These are phyloP conservation scores for cucumber (Cucumis sativus) DNA, from an alignment of 306 rosid species.

Conservation along the genomic window Cucumber_9930_V3 NC_026657.2:39466501-39467000, in stretches of 20 bases:
- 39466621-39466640: constrained; percentile 84
- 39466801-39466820: constrained; percentile 60
- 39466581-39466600: constrained; percentile 75
- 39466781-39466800: constrained; percentile 58
- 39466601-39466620: constrained; percentile 87
- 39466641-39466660: constrained; percentile 81
- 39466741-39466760: constrained; percentile 37
- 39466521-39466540: no score
- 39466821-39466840: constrained; percentile 44
- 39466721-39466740: constrained; percentile 33
- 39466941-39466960: constrained; percentile 12
- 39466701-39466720: constrained; percentile 62
- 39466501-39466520: no score
- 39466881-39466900: constrained; percentile 49
- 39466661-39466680: constrained; percentile 63
- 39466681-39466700: constrained; percentile 68
- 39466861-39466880: constrained; percentile 75
- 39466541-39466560: neutral
- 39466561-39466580: constrained; percentile 26
- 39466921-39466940: constrained; percentile 10
- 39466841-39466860: constrained; percentile 78
- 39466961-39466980: constrained; percentile 4
- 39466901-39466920: constrained; percentile 45
- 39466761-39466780: constrained; percentile 35
- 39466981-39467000: neutral